Evolutionary conservation across 2,329 filamentous ascomycete genomes (phyloP).

Genomic region (Zopfia rhizophila): DNA sequence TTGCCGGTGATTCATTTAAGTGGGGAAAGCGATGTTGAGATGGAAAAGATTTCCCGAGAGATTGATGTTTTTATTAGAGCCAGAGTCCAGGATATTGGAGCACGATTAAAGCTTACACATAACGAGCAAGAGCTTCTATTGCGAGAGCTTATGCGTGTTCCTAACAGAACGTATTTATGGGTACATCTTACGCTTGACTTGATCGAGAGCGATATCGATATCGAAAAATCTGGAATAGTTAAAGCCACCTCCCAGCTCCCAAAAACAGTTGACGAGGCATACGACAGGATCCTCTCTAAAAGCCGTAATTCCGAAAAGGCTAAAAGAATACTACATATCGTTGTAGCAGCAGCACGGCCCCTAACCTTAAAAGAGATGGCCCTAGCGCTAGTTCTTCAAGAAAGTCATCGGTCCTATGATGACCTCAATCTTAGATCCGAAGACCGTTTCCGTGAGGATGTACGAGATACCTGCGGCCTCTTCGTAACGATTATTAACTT

Average conservation of each 20-base stretch:
- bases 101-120: not conserved
- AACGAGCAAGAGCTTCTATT: slow-evolving; percentile 21
- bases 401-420: slow-evolving; percentile 5
- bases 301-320: slow-evolving; percentile 36
- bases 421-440: slow-evolving; percentile 9
- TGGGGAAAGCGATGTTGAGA: slow-evolving; percentile 43
- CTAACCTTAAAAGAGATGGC: slow-evolving; percentile 20
- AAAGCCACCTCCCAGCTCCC: slow-evolving; percentile 23
- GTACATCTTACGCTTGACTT: slow-evolving; percentile 47
- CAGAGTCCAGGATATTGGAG: slow-evolving; percentile 21
- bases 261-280: slow-evolving; percentile 34
- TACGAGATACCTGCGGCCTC: slow-evolving; percentile 15
- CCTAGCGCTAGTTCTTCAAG: slow-evolving; percentile 9
- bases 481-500: slow-evolving; percentile 9
- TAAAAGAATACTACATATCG: slow-evolving; percentile 24
- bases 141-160: slow-evolving; percentile 37
- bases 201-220: no score
- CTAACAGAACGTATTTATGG: slow-evolving; percentile 56
- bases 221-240: slow-evolving; percentile 11
- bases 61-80: slow-evolving; percentile 45
- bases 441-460: slow-evolving; percentile 1
- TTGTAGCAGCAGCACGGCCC: slow-evolving; percentile 15
- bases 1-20: slow-evolving; percentile 26
- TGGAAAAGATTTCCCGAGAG: slow-evolving; percentile 39
- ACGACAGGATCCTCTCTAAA: slow-evolving; percentile 48